These are phyloP conservation scores for Coemansia erecta DNA, from an alignment of 192 early-diverging fungal genomes.

Conservation along the genomic window DNA sequence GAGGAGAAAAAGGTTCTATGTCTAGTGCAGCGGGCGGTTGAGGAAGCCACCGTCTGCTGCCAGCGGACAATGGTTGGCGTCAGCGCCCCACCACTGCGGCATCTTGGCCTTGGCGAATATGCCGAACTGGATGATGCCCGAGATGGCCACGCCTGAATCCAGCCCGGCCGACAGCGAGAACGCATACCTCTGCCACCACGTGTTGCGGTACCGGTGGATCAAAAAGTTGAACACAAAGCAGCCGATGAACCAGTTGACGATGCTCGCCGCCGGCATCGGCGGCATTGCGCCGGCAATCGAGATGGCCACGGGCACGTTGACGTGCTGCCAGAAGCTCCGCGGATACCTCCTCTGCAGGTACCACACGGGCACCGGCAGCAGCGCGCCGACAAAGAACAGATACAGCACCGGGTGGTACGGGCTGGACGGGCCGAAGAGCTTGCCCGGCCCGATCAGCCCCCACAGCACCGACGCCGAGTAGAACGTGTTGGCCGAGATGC, in stretches of 20 bases:
- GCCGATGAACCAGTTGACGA: slow-evolving; percentile 70
- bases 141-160: slow-evolving; percentile 50
- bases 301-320: slow-evolving; percentile 72
- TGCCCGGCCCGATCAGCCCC: slow-evolving; percentile 73
- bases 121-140: slow-evolving; percentile 48
- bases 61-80: slow-evolving; percentile 96
- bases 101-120: slow-evolving; percentile 42
- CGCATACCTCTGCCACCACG: slow-evolving; percentile 65
- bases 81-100: slow-evolving; percentile 51
- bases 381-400: slow-evolving; percentile 61
- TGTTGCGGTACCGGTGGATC: slow-evolving; percentile 60
- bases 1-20: slow-evolving; percentile 1
- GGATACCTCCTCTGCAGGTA: slow-evolving; percentile 65
- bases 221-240: slow-evolving; percentile 70
- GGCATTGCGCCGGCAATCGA: slow-evolving; percentile 62
- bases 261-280: slow-evolving; percentile 61
- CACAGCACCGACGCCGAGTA: slow-evolving; percentile 75
- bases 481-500: slow-evolving; percentile 61
- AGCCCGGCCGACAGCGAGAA: slow-evolving; percentile 55
- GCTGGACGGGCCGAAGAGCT: slow-evolving; percentile 63
- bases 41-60: slow-evolving; percentile 88
- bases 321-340: slow-evolving; percentile 57
- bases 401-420: slow-evolving; percentile 55
- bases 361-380: slow-evolving; percentile 71
- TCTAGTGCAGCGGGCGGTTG: slow-evolving; percentile 1